A percentile compares a stretch with the other conserved stretches of the same genome.
Evolutionary conservation across 1,139 yeast genomes (phyloP).

Genomic region (Scheffersomyces titani): DNA sequence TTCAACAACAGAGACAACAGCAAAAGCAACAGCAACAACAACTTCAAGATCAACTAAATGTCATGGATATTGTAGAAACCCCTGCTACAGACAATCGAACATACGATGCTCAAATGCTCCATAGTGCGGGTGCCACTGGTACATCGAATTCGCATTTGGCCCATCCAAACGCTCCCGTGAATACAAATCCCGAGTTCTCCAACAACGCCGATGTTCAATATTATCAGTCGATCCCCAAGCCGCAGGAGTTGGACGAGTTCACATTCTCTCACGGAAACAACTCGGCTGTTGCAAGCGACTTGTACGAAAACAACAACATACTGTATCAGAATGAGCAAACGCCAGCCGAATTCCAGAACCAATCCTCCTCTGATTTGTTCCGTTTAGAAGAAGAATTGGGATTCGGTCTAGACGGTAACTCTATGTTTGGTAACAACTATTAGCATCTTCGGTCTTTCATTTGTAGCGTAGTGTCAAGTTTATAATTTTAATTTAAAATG

Average conservation of each 20-base stretch:
- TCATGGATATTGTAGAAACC: slow-evolving; percentile 8
- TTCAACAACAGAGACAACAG: slow-evolving; percentile 15
- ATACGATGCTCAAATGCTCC: background rate
- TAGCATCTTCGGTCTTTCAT: background rate
- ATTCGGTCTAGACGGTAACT: slow-evolving; percentile 47
- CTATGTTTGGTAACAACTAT: slow-evolving; percentile 19
- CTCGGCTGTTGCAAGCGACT: background rate
- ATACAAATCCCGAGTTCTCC: slow-evolving; percentile 28
- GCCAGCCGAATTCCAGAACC: slow-evolving; percentile 3
- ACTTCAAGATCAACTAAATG: slow-evolving; percentile 7
- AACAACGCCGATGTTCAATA: slow-evolving; percentile 27
- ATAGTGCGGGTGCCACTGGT: background rate
- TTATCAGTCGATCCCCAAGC: slow-evolving; percentile 45
- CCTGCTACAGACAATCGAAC: slow-evolving; percentile 2
- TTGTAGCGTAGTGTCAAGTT: background rate
- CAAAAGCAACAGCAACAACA: slow-evolving; percentile 14
- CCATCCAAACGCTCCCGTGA: slow-evolving; percentile 14
- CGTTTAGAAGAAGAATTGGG: slow-evolving; percentile 49
- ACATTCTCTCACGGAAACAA: slow-evolving; percentile 20
- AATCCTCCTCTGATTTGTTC: slow-evolving; percentile 26
- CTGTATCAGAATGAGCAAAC: slow-evolving; percentile 1
- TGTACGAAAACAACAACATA: background rate
- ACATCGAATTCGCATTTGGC: slow-evolving; percentile 4
- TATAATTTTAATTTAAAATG: background rate
- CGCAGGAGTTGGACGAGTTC: slow-evolving; percentile 48